These are phyloP conservation scores for Fomes fomentarius DNA, from an alignment of 1,284 basidiomycete genomes.

Conservation along the genomic window DNA sequence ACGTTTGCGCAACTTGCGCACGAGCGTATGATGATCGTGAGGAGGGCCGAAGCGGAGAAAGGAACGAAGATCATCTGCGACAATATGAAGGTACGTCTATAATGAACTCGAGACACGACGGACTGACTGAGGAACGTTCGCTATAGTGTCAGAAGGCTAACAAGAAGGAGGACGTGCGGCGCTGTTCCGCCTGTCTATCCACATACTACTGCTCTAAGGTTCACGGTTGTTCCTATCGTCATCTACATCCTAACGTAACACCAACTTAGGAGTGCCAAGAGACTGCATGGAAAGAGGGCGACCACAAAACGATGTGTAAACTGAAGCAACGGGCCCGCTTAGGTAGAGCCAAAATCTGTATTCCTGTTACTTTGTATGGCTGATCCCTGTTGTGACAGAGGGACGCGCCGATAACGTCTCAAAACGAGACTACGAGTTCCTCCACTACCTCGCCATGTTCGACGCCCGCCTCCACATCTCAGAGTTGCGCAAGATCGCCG, in stretches of 20 bases:
- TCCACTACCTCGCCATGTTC: conserved; percentile 26
- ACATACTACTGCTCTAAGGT: conserved; percentile 43
- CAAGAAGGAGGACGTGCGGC: conserved; percentile 37
- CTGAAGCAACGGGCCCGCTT: conserved; percentile 40
- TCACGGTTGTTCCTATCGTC: neutral
- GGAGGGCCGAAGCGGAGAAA: conserved; percentile 31
- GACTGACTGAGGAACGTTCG: neutral
- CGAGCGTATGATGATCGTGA: conserved; percentile 30
- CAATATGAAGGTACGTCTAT: conserved; percentile 33
- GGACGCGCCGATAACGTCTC: conserved; percentile 37
- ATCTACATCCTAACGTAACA: neutral
- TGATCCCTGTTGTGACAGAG: conserved; percentile 27
- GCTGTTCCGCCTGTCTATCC: conserved; percentile 38
- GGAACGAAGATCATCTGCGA: conserved; percentile 37
- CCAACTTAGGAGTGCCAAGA: neutral
- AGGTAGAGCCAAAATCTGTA: conserved; percentile 15
- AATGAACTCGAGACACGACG: neutral
- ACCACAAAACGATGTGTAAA: conserved; percentile 42
- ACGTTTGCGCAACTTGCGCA: conserved; percentile 32
- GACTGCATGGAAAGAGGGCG: conserved; percentile 33
- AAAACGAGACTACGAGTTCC: conserved; percentile 38
- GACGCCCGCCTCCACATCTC: too few species aligned
- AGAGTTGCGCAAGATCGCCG: neutral
- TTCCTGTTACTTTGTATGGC: neutral
- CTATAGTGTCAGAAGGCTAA: conserved; percentile 41